phyloP scores from a whole-genome alignment of 371 early-diverging fungal species.

The Cokeromyces recurvatus region DNA sequence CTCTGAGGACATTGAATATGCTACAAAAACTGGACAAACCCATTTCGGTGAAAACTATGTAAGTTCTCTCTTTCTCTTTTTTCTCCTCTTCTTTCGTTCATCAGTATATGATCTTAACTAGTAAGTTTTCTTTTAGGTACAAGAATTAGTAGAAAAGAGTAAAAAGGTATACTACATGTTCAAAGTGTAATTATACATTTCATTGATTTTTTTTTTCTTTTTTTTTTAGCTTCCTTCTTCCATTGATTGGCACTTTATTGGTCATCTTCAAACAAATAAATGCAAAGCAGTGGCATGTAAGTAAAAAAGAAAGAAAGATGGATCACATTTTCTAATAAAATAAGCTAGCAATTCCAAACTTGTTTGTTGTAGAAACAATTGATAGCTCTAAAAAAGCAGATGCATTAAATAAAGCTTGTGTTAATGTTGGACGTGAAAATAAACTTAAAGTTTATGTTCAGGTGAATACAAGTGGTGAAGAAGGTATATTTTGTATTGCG shows the following conservation, averaged over 20 bases:
- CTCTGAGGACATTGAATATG: constrained; percentile 67
- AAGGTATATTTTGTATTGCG: too few relatives aligned
- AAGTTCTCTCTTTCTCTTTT: constrained; percentile 15
- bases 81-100: not conserved
- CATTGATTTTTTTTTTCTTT: not conserved
- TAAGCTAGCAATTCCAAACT: constrained; percentile 70
- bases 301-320: not conserved
- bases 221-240: constrained; percentile 54
- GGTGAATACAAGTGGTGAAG: constrained; percentile 93
- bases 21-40: constrained; percentile 78
- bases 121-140: constrained; percentile 52
- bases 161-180: constrained; percentile 55
- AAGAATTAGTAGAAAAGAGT: constrained; percentile 92
- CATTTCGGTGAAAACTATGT: constrained; percentile 98
- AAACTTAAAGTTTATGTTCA: constrained; percentile 84
- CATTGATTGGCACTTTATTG: constrained; percentile 97
- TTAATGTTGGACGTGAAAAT: constrained; percentile 31
- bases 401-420: constrained; percentile 71
- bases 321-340: too few relatives aligned
- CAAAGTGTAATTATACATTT: not conserved
- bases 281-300: constrained; percentile 76
- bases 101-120: not conserved
- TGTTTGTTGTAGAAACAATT: constrained; percentile 89
- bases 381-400: constrained; percentile 82
- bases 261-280: constrained; percentile 93